Base-by-base conservation (phyloP, 305 asterid genomes). In the Coffea humblotiana region DNA sequence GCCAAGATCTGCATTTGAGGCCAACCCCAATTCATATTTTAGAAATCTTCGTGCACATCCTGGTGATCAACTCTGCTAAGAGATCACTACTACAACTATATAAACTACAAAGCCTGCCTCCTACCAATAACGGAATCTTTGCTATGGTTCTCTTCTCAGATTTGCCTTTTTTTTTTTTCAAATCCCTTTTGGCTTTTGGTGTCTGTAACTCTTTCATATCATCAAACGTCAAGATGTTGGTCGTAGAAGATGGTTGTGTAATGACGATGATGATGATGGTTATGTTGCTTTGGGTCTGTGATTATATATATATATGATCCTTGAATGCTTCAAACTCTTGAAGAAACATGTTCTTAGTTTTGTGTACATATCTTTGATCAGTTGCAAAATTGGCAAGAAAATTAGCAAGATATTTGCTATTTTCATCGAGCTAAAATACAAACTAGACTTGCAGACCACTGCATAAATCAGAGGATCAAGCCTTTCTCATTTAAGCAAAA, bases 21-120 rank as follows among this genome's bases (percentile, higher is more conserved):
- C 19, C 3, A 18, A 84, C 61, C 90, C 94, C 16, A 79, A 18
- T 56, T 84, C 84, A 0, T 90, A 90, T 72, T 88, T 88, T 47
- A 13, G 23, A 18, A 72, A 84, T 25, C 92, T 90, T 45, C 90
- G 90, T 1, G 60, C 83, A 15, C 2, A 74, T 80, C 83, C 83
- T 18, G 83, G 80, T 69, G 84, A 76, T 61, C 23, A 74, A 23
- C 77, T 74, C 78, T 75, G 69, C 54, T 75, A 37, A 71, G 25
- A 15, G n/a, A 13, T n/a, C 4, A n/a, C 67, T 61, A 61, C 66
- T n/a, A 19, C 4, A 14, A 2, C 19, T 16, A 54, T 54, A 6
- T 58, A 58, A 8, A 4, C 15, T 61, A 61, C 13, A 8, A 61
- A 23, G 27, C 60, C 43, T 37, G 43, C 43, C 43, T 37, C 3